Evolutionary conservation across 2,329 filamentous ascomycete genomes (phyloP), one percentile per base, ranked within the genome.

Genomic region (Claviceps cyperi): DNA sequence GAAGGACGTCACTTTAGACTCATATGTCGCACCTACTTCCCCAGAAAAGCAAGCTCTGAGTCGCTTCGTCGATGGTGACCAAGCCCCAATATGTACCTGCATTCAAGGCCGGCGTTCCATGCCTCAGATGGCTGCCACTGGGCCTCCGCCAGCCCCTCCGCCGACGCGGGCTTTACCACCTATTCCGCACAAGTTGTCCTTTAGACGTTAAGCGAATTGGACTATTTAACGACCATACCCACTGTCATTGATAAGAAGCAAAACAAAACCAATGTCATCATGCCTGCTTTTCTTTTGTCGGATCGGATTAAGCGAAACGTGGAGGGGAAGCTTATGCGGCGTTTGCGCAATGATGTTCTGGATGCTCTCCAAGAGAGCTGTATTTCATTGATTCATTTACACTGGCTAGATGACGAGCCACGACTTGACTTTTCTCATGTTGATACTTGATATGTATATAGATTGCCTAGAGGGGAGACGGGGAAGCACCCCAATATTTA

Each of bases 141-240:
- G 72, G 1, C 75, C 75, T 32, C 76, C 76, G 1, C 75, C 70
- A 15, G 72, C 68, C 14, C 76, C 76, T 6, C 76, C 76, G 5
- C 76, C 76, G 22, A 77, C 66, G 11, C 71, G 70, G 54, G 75
- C 76, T 14, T 66, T 80, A 21, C 76, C 76, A 17, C 76, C 76
- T 0, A 67, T 78, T 39, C 75, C 75, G 4, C 62, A 58, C 43
- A 67, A 63, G 13, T 11, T 50, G 21, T 37, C 43, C n/a, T 14
- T 28, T 2, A 37, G 37, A 21, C 19, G 50, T 3, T 53, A 39
- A 47, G n/a, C 28, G 9, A 32, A 32, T 9, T 32, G 28, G 11
- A 32, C 28, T 32, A 11, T 32, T 8, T 32, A 11, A 32, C 28
- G 28, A 32, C 1, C 4, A 11, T 11, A 32, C 9, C 28, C 11